Evolutionary conservation across 108 stramenopile species (phyloP), one percentile per base, ranked within the genome.

Genomic region (Nitzschia putrida): DNA sequence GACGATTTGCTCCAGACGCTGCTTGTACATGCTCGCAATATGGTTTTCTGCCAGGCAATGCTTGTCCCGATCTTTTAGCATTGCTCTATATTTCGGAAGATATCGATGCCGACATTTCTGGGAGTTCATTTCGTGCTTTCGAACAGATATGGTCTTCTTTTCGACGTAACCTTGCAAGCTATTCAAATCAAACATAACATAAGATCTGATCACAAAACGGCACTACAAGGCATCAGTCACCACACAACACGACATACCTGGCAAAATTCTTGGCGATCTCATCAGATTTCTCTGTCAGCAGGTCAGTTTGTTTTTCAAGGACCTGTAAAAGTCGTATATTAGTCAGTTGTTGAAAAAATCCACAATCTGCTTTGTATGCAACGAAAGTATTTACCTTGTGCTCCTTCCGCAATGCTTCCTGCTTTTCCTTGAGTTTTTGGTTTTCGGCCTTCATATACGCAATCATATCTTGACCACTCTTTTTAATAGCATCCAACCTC

Each of bases 381-480:
- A 16, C 18, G 20, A 25, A 2, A 18, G 2, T n/a, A 18, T 29
- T 49, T 8, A 51, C 57, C n/a, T 42, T 51, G 10, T 67, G 45
- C 51, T 75, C 74, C 23, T 0, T 53, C 50, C 53, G 16, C 41
- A 75, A 39, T 8, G 50, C 23, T 25, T 47, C 38, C 54, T 61
- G 45, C 44, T 39, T 23, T 16, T 61, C 5, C 53, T 20, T 41
- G 18, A 53, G 37, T 42, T 68, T 67, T 22, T 53, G 25, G 34
- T 75, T 75, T 49, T 75, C 74, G 8, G 39, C 56, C 23, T 57
- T 44, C 12, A 73, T 23, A 43, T 75, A 75, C 14, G 60, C 55
- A 34, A 75, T 68, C 74, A 75, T 68, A 4, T 67, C 45, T 23
- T 61, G 26, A 26, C 66, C 66, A 21, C 42, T 42, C 22, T 57